phyloP scores from a whole-genome alignment of 2,329 filamentous ascomycete genomes.

The Fusarium begoniae region DNA sequence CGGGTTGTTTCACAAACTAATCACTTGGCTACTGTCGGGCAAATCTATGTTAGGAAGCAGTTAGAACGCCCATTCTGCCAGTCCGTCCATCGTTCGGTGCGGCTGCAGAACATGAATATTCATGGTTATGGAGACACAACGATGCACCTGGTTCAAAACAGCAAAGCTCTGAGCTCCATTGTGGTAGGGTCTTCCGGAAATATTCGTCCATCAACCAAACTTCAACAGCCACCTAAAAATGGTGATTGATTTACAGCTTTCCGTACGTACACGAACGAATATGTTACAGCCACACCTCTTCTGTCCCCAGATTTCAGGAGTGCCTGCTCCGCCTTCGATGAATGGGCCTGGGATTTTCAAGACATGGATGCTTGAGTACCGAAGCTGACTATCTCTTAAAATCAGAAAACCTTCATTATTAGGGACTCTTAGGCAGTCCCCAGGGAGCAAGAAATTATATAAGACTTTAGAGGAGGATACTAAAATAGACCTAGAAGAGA shows the following conservation, averaged over 20 bases:
- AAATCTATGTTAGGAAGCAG: background rate
- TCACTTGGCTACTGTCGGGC: background rate
- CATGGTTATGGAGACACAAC: background rate
- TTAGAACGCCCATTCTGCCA: background rate
- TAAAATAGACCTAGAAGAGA: background rate
- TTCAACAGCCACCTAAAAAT: constrained; percentile 9
- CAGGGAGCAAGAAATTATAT: background rate
- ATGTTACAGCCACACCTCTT: constrained; percentile 30
- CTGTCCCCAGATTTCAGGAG: constrained; percentile 43
- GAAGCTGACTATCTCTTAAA: constrained; percentile 5
- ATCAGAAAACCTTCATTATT: background rate
- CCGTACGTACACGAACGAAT: background rate
- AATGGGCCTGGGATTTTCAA: constrained; percentile 8
- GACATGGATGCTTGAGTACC: constrained; percentile 18
- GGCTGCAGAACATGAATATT: background rate
- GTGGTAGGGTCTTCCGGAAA: background rate
- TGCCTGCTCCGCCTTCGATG: constrained; percentile 26
- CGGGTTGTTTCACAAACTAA: constrained; percentile 2
- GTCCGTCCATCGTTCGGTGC: background rate
- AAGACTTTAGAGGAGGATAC: background rate
- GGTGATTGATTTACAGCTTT: constrained; percentile 2
- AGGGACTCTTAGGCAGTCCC: background rate
- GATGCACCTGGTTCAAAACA: background rate
- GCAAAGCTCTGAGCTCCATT: background rate
- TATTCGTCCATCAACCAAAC: constrained; percentile 12